Base-by-base conservation (phyloP, 108 stramenopile species). In the Craspedostauros australis region DNA sequence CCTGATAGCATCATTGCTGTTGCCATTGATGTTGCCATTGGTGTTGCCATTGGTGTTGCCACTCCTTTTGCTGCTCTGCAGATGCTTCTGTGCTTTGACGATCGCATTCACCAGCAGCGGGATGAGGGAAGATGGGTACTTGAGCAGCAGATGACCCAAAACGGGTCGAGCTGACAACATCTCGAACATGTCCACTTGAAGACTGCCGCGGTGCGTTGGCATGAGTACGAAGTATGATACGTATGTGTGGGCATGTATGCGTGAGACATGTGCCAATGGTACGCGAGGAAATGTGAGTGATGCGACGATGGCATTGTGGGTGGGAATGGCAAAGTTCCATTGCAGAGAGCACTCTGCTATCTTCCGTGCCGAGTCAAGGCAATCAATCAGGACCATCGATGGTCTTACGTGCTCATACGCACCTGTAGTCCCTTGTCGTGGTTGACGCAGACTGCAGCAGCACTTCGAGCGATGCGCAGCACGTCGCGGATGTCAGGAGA, bases 91-190 rank as follows among this genome's bases (percentile, higher is more conserved):
- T 28, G 70, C 62, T 61, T 49, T 39, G 39, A 88, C 76, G 7
- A 86, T 78, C 2, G 86, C 65, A 25, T 88, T 85, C 51, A 86
- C 84, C 22, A 92, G 52, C 15, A 92, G 25, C 7, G 76, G 84
- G 53, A 87, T 50, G 40, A 87, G 50, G 0, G 81, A 84, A 26
- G 81, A 68, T 18, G 91, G 91, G 68, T 72, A 92, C 21, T 75
- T 67, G 28, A 92, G 50, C 5, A 88, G 67, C 16, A 88, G 22
- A 46, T 86, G 77, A 1, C 91, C 91, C 50, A 92, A 41, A 4
- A 85, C 69, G 7, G 85, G 77, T 66, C 88, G 80, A 2, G 50
- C 36, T n/a, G 62, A 50, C 15, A 82, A 50, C 25, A 92, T 40
- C 37, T 86, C 84, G 55, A 75, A 84, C 34, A 76, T 69, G 36